Conservation (phyloP, 192 early-diverging fungal genomes). For the Rhizoclosmatium sp. region DNA sequence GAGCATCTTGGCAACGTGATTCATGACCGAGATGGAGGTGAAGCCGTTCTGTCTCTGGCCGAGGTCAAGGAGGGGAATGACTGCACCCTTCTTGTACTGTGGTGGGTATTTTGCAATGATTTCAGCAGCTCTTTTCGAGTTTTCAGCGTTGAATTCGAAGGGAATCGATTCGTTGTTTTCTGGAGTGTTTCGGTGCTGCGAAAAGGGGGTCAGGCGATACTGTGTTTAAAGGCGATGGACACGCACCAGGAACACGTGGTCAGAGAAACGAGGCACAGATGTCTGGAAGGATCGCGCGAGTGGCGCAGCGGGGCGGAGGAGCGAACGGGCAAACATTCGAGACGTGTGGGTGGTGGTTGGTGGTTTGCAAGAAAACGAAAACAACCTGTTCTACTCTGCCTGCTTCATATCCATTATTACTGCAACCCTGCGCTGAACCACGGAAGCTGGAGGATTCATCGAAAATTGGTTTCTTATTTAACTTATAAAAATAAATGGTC, state of each 20-base stretch:
- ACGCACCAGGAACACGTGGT: conserved; percentile 15
- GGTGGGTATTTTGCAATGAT: conserved; percentile 95
- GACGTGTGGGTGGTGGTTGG: neutral
- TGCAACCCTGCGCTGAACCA: too few relatives aligned
- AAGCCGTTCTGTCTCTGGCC: conserved; percentile 96
- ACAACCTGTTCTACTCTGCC: neutral
- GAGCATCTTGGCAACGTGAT: conserved; percentile 91
- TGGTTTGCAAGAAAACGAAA: neutral
- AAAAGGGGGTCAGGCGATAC: neutral
- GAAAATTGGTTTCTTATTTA: too few relatives aligned
- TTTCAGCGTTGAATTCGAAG: conserved; percentile 88
- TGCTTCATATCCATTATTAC: too few relatives aligned
- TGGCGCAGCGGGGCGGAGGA: too few relatives aligned
- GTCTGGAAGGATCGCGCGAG: conserved; percentile 3
- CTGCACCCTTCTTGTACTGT: conserved; percentile 98
- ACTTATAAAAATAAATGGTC: too few relatives aligned
- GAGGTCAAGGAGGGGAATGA: conserved; percentile 93
- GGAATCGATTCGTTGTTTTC: conserved; percentile 73
- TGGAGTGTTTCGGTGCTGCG: conserved; percentile 53
- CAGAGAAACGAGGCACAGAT: conserved; percentile 2
- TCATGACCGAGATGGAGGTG: conserved; percentile 95
- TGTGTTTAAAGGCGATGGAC: neutral
- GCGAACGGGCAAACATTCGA: neutral
- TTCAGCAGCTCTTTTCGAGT: conserved; percentile 78
- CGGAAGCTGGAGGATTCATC: too few relatives aligned